phyloP scores from a whole-genome alignment of 2,329 filamentous ascomycete species.

The Neofusicoccum parvum region DNA sequence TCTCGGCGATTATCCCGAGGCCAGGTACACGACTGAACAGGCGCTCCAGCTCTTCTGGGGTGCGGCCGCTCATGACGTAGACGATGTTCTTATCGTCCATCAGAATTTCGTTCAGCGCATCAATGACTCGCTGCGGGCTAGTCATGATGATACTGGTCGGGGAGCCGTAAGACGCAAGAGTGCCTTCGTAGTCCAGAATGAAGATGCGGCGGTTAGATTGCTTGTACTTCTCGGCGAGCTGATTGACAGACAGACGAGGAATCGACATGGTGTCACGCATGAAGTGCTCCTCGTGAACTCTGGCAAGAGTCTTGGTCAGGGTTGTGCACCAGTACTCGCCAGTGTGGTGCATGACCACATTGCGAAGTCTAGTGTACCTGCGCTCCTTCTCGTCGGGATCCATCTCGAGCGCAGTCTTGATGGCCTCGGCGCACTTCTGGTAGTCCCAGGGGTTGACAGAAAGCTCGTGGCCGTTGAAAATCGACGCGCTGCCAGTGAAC shows the following conservation, averaged over 20 bases:
- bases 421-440: slow-evolving; percentile 80
- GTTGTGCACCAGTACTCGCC: slow-evolving; percentile 84
- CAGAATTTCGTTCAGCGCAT: slow-evolving; percentile 78
- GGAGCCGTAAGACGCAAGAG: slow-evolving; percentile 82
- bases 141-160: slow-evolving; percentile 82
- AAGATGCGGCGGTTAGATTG: slow-evolving; percentile 72
- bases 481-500: slow-evolving; percentile 87
- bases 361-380: slow-evolving; percentile 74
- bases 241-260: slow-evolving; percentile 74
- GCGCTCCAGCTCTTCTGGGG: slow-evolving; percentile 83
- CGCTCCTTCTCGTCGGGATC: slow-evolving; percentile 68
- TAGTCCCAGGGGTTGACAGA: slow-evolving; percentile 97
- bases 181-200: slow-evolving; percentile 92
- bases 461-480: slow-evolving; percentile 80
- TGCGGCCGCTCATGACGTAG: slow-evolving; percentile 90
- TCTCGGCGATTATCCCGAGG: slow-evolving; percentile 89
- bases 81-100: slow-evolving; percentile 80
- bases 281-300: slow-evolving; percentile 81
- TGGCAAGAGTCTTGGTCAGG: slow-evolving; percentile 70
- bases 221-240: slow-evolving; percentile 67
- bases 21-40: slow-evolving; percentile 82
- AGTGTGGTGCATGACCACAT: slow-evolving; percentile 77
- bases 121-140: slow-evolving; percentile 82
- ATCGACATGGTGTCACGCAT: slow-evolving; percentile 83
- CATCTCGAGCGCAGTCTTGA: slow-evolving; percentile 83